phyloP scores from a whole-genome alignment of 495 filamentous ascomycete species.

The Paragyromitra xinjiangensis region DNA sequence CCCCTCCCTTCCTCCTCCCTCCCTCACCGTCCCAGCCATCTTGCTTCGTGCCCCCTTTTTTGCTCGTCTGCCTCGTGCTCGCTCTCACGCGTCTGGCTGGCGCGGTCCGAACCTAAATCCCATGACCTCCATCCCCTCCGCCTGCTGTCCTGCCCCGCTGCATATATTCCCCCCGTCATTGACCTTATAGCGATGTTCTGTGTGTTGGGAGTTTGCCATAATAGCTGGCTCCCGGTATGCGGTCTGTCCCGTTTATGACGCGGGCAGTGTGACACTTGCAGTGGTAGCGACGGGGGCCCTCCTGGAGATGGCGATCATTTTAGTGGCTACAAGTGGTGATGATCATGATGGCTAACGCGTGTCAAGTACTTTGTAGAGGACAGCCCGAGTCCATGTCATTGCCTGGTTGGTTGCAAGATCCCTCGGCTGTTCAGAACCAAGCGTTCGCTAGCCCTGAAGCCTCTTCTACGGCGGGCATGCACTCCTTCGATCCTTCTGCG shows the following conservation, averaged over 20 bases:
- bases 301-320: slow-evolving; percentile 35
- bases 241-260: slow-evolving; percentile 34
- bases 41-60: slow-evolving; percentile 26
- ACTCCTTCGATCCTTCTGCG: slow-evolving; percentile 57
- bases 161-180: slow-evolving; percentile 33
- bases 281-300: slow-evolving; percentile 26
- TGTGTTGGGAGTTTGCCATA: slow-evolving; percentile 36
- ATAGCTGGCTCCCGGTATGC: slow-evolving; percentile 39
- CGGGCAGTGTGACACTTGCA: slow-evolving; percentile 13
- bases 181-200: slow-evolving; percentile 40
- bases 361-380: slow-evolving; percentile 45
- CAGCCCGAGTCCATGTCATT: slow-evolving; percentile 57
- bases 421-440: slow-evolving; percentile 57
- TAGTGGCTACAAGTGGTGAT: slow-evolving; percentile 36
- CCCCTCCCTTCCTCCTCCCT: slow-evolving; percentile 31
- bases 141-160: slow-evolving; percentile 23
- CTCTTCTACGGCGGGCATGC: slow-evolving; percentile 55
- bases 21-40: slow-evolving; percentile 24
- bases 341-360: slow-evolving; percentile 54
- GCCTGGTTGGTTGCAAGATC: slow-evolving; percentile 58
- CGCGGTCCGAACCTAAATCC: slow-evolving; percentile 38
- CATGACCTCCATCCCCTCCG: slow-evolving; percentile 36
- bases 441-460: slow-evolving; percentile 50
- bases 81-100: slow-evolving; percentile 51
- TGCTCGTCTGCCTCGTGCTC: slow-evolving; percentile 38